These are phyloP conservation scores for Margaritispora aquatica DNA, from an alignment of 495 filamentous ascomycete genomes.

Conservation along the genomic window DNA sequence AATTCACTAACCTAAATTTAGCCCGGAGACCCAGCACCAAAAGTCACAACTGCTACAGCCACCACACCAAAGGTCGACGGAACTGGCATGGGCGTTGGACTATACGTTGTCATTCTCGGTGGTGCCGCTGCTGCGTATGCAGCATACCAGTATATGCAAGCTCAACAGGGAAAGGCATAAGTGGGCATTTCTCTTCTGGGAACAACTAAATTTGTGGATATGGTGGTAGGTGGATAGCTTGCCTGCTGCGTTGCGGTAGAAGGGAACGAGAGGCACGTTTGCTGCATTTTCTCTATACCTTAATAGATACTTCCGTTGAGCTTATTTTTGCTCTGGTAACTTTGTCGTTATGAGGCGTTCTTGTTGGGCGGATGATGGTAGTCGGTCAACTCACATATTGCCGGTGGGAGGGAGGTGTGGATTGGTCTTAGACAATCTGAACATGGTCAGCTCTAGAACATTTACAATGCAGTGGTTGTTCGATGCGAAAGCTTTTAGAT, in stretches of 20 bases:
- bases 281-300: slow-evolving; percentile 13
- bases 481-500: not conserved
- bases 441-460: not conserved
- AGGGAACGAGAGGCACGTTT: slow-evolving; percentile 14
- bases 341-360: not conserved
- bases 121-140: slow-evolving; percentile 73
- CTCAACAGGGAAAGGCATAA: slow-evolving; percentile 39
- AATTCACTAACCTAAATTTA: slow-evolving; percentile 29
- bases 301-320: slow-evolving; percentile 10
- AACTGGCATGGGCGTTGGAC: slow-evolving; percentile 62
- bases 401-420: not conserved
- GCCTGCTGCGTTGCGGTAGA: not conserved
- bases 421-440: not conserved
- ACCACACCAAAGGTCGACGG: slow-evolving; percentile 42
- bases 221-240: no score
- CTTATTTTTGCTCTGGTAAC: not conserved
- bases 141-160: slow-evolving; percentile 82
- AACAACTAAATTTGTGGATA: no score
- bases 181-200: not conserved
- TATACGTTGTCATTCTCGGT: slow-evolving; percentile 77
- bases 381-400: not conserved
- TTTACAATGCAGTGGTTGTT: no score
- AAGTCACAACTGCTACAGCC: slow-evolving; percentile 39
- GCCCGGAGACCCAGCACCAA: slow-evolving; percentile 80
- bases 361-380: not conserved